These are phyloP conservation scores for Melampsora americana DNA, from an alignment of 1,284 basidiomycete species.

Conservation along the genomic window DNA sequence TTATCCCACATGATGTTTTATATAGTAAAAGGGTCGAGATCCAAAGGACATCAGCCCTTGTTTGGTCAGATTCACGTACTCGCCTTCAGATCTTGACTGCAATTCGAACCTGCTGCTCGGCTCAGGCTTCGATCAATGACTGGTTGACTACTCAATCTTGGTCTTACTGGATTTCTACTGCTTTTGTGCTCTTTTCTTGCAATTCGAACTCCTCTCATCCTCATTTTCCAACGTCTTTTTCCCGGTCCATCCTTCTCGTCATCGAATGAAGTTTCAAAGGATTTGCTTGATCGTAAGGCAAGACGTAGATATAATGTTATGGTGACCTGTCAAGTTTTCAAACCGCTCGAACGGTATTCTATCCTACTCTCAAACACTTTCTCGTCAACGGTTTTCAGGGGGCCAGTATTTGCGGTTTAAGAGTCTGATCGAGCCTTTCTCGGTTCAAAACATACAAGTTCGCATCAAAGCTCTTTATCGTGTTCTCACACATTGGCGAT, in stretches of 20 bases:
- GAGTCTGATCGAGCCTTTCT: too few species aligned
- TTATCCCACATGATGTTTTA: background rate
- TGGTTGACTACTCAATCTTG: background rate
- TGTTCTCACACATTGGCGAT: constrained; percentile 2
- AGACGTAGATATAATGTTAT: background rate
- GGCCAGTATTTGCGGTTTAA: too few species aligned
- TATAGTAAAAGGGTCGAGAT: constrained; percentile 7
- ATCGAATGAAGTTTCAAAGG: background rate
- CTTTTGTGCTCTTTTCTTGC: background rate
- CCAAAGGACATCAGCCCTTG: background rate
- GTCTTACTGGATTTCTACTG: background rate
- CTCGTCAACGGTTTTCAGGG: background rate
- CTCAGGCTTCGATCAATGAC: background rate
- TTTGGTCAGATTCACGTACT: background rate
- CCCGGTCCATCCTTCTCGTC: background rate
- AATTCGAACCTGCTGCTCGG: background rate
- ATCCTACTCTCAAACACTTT: background rate
- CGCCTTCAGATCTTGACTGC: background rate
- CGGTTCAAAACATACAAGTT: background rate
- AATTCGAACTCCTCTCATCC: background rate
- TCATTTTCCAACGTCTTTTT: constrained; percentile 15
- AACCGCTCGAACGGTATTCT: background rate
- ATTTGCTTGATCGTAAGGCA: constrained; percentile 16
- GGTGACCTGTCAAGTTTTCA: background rate
- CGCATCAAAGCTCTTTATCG: background rate